Conservation (phyloP, 2,329 filamentous ascomycete genomes). For the Fusarium sp. region DNA sequence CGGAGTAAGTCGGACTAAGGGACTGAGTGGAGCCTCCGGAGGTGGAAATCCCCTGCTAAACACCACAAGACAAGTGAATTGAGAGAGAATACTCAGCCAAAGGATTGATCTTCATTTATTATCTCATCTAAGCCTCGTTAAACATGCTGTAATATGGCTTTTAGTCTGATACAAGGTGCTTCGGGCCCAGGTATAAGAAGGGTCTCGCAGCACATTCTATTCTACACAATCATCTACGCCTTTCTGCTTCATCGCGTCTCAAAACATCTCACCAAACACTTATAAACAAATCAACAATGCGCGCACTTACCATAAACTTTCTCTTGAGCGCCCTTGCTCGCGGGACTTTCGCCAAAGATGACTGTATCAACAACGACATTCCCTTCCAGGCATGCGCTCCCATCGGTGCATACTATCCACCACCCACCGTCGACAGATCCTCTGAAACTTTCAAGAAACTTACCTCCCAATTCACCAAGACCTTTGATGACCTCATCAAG, state of each 20-base stretch:
- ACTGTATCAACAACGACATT: not conserved
- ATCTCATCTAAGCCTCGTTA: not conserved
- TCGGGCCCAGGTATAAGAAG: not conserved
- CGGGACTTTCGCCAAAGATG: not conserved
- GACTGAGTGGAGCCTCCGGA: not conserved
- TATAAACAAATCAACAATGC: not conserved
- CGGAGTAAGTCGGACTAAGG: not conserved
- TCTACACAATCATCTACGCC: not conserved
- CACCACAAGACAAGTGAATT: not conserved
- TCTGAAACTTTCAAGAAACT: not conserved
- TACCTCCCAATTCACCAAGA: not conserved
- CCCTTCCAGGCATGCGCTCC: constrained; percentile 32
- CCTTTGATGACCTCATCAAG: constrained; percentile 25
- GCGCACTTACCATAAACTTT: not conserved
- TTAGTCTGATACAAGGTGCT: not conserved
- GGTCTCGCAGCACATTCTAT: accelerated
- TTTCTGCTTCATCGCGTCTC: not conserved
- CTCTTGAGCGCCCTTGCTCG: not conserved
- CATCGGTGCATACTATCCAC: constrained; percentile 35
- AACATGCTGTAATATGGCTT: accelerated
- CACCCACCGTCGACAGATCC: constrained; percentile 11
- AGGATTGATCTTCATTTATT: not conserved
- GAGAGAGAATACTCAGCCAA: not conserved
- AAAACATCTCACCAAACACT: not conserved
- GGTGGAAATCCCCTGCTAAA: not conserved